Conservation (phyloP, 2,329 filamentous ascomycete genomes). For the Fonsecaea pedrosoi region DNA sequence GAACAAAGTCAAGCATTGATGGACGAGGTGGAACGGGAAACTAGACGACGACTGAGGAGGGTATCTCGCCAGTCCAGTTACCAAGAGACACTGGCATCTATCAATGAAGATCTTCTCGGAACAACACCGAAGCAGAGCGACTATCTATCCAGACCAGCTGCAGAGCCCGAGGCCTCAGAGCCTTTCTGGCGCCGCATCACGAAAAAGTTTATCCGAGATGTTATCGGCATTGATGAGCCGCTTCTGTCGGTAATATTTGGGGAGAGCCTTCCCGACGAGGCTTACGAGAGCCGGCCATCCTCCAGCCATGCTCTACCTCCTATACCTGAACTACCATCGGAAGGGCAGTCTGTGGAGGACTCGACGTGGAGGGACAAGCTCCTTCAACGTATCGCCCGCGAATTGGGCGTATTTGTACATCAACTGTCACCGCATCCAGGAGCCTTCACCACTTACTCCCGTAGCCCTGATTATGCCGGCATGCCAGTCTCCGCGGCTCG, state of each 20-base stretch:
- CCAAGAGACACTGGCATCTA: slow-evolving; percentile 28
- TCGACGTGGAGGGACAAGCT: slow-evolving; percentile 75
- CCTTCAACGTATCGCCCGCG: slow-evolving; percentile 81
- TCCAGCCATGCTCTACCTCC: slow-evolving; percentile 29
- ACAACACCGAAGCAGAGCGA: slow-evolving; percentile 40
- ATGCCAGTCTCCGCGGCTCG: slow-evolving; percentile 61
- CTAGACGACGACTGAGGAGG: slow-evolving; percentile 67
- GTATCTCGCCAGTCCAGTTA: slow-evolving; percentile 27
- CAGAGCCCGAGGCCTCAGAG: slow-evolving; percentile 61
- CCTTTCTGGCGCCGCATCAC: slow-evolving; percentile 83
- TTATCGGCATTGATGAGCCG: slow-evolving; percentile 89
- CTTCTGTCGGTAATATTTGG: slow-evolving; percentile 86
- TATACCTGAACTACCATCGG: slow-evolving; percentile 34
- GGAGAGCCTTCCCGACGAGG: slow-evolving; percentile 68
- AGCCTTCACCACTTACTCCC: slow-evolving; percentile 83
- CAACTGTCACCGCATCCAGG: slow-evolving; percentile 86
- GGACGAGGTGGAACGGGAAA: slow-evolving; percentile 89
- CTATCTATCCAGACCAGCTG: slow-evolving; percentile 36
- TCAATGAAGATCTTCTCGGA: slow-evolving; percentile 37
- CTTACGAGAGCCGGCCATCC: slow-evolving; percentile 31
- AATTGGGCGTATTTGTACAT: slow-evolving; percentile 82
- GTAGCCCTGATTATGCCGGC: slow-evolving; percentile 74
- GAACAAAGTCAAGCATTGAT: slow-evolving; percentile 87
- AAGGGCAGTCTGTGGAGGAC: slow-evolving; percentile 33
- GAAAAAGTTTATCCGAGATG: slow-evolving; percentile 81